These are phyloP conservation scores for Akanthomyces dipterigenus DNA, from an alignment of 2,329 filamentous ascomycete genomes.

Conservation along the genomic window DNA sequence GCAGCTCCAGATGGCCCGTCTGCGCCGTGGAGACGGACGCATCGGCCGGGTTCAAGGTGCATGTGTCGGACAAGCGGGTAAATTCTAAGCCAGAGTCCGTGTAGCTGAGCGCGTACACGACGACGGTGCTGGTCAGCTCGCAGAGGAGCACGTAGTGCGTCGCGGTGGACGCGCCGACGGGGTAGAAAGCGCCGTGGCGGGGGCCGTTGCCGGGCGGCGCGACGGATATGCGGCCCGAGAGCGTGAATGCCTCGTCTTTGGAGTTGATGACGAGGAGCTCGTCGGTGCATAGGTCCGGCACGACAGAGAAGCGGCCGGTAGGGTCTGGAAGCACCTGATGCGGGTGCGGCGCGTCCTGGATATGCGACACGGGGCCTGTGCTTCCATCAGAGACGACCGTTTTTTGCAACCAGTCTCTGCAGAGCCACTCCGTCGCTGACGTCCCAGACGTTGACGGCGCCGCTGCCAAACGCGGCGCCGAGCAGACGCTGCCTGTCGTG, in stretches of 20 bases:
- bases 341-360: slow-evolving; percentile 31
- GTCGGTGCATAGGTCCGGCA: slow-evolving; percentile 45
- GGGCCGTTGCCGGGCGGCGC: slow-evolving; percentile 37
- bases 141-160: slow-evolving; percentile 42
- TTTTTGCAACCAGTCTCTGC: slow-evolving; percentile 30
- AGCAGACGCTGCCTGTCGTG: slow-evolving; percentile 37
- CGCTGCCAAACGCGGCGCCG: slow-evolving; percentile 35
- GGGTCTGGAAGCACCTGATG: slow-evolving; percentile 45
- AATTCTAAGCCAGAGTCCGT: slow-evolving; percentile 28
- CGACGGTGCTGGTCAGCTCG: slow-evolving; percentile 39
- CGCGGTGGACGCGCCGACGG: slow-evolving; percentile 23
- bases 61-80: slow-evolving; percentile 29
- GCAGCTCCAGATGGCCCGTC: slow-evolving; percentile 39
- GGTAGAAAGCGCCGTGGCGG: slow-evolving; percentile 44
- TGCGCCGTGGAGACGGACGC: slow-evolving; percentile 31
- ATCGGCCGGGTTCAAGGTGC: slow-evolving; percentile 30
- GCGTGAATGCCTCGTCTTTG: slow-evolving; percentile 31
- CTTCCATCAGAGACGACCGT: slow-evolving; percentile 28
- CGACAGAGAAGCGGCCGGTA: slow-evolving; percentile 40
- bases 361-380: slow-evolving; percentile 26
- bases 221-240: slow-evolving; percentile 29
- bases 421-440: slow-evolving; percentile 26
- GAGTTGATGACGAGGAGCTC: slow-evolving; percentile 39
- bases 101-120: slow-evolving; percentile 37
- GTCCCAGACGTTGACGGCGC: slow-evolving; percentile 41